A percentile compares a stretch with the other conserved stretches of the same genome.
These are phyloP conservation scores for Straminergon stramineum DNA, from an alignment of 225 moss, liverwort and hornwort species.

Conservation along the genomic window DNA sequence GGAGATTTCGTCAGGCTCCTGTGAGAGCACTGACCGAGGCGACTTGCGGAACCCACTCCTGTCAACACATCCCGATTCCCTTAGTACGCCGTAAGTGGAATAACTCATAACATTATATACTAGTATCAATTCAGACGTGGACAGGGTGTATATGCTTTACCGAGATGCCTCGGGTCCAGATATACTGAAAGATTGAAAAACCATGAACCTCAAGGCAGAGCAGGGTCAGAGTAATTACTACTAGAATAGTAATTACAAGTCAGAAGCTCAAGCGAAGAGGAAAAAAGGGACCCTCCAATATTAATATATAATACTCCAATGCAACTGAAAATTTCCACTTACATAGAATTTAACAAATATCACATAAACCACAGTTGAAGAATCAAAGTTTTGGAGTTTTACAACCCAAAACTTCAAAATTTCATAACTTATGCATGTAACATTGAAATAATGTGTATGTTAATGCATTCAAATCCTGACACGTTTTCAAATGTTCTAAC, in stretches of 20 bases:
- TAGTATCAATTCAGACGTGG: not conserved
- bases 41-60: slow-evolving; percentile 5
- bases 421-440: not conserved
- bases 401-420: not conserved
- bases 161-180: not conserved
- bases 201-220: not conserved
- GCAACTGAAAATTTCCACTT: not conserved
- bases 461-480: not conserved
- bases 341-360: not conserved
- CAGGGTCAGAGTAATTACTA: not conserved
- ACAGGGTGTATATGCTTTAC: not conserved
- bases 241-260: not conserved
- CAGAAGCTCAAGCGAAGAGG: not conserved
- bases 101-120: not conserved
- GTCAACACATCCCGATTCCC: not conserved
- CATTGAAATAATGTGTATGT: not conserved
- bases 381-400: not conserved
- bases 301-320: too few species aligned
- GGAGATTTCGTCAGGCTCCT: slow-evolving; percentile 11
- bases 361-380: not conserved
- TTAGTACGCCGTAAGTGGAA: not conserved
- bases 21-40: slow-evolving; percentile 26
- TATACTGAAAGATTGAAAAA: not conserved
- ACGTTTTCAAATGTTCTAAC: not conserved
- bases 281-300: not conserved